These are phyloP conservation scores for Cucumis melo DNA, from an alignment of 306 rosid genomes.

Conservation along the genomic window DNA sequence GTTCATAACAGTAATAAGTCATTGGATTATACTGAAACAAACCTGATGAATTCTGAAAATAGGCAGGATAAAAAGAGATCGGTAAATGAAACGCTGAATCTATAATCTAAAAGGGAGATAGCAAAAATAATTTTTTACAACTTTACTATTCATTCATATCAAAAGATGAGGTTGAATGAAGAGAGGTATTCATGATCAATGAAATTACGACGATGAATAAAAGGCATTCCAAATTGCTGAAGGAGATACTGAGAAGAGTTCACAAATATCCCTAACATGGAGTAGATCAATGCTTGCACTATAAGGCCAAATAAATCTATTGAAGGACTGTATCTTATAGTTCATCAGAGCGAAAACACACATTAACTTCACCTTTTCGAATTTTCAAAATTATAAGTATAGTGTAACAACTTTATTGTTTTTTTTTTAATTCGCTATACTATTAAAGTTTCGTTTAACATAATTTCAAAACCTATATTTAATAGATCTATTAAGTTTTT, in stretches of 20 bases:
- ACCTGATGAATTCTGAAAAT: too few species aligned
- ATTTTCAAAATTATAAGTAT: too few species aligned
- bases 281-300: conserved; percentile 55
- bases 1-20: not conserved
- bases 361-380: too few species aligned
- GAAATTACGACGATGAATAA: conserved; percentile 48
- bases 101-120: not conserved
- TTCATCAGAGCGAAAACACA: too few species aligned
- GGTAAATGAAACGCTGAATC: not conserved
- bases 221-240: conserved; percentile 75
- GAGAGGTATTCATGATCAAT: conserved; percentile 4
- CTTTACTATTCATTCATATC: not conserved
- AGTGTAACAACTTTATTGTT: too few species aligned
- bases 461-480: too few species aligned
- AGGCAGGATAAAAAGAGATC: not conserved
- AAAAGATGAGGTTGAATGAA: not conserved
- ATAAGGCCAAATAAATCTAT: conserved; percentile 17
- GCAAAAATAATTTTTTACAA: not conserved
- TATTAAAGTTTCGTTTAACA: too few species aligned
- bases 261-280: conserved; percentile 48
- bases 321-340: not conserved
- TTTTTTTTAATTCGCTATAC: too few species aligned
- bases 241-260: conserved; percentile 71
- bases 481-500: too few species aligned
- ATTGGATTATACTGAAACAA: not conserved